Conservation (phyloP, 257 asterid genomes). For the Paulownia fortunei region DNA sequence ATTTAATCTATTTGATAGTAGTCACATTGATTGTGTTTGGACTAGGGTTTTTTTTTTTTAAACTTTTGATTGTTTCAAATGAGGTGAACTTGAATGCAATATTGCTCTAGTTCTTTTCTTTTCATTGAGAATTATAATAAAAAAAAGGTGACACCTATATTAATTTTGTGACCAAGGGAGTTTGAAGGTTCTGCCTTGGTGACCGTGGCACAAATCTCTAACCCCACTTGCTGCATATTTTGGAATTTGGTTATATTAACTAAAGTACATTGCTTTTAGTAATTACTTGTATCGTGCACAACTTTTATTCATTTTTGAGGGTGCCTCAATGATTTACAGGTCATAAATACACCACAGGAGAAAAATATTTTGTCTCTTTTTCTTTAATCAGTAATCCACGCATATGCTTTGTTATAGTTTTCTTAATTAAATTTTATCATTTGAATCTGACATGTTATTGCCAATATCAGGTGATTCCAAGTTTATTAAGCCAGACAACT, state of each 20-base stretch:
- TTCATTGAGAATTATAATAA: not conserved
- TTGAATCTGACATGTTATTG: not conserved
- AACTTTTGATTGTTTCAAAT: not conserved
- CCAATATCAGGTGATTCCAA: constrained; percentile 78
- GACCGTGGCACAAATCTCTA: not conserved
- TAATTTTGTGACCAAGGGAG: not conserved
- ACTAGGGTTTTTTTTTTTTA: not conserved
- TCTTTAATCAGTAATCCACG: not conserved
- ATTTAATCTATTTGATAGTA: constrained; percentile 3
- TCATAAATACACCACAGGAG: not conserved
- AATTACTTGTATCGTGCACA: not conserved
- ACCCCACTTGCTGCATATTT: not conserved
- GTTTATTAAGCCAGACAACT: constrained; percentile 47
- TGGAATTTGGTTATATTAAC: not conserved
- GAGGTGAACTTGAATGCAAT: not conserved
- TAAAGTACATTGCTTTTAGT: not conserved
- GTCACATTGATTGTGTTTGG: not conserved
- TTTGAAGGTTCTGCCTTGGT: not conserved
- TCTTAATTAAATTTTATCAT: not conserved
- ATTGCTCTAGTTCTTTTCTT: not conserved
- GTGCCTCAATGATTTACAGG: not conserved
- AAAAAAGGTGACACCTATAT: not conserved
- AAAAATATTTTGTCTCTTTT: not conserved
- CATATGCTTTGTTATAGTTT: not conserved
- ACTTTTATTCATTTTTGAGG: not conserved